A percentile compares a stretch with the other conserved stretches of the same genome.
These are phyloP conservation scores for Hypoxylon sp. DNA, from an alignment of 2,329 filamentous ascomycete genomes.

Conservation along the genomic window DNA sequence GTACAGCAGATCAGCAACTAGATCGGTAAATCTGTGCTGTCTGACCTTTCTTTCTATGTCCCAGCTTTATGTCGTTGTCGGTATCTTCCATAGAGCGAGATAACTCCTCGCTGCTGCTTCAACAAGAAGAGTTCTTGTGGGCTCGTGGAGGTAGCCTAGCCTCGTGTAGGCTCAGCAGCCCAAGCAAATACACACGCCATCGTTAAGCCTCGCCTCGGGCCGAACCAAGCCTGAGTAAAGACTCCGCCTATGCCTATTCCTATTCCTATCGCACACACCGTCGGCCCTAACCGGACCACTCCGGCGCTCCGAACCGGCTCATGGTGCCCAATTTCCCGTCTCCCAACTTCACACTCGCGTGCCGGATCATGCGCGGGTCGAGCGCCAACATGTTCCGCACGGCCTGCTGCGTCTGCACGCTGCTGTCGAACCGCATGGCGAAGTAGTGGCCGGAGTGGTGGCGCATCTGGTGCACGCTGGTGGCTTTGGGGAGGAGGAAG, in stretches of 20 bases:
- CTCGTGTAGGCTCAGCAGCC: background rate
- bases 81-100: background rate
- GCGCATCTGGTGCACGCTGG: slow-evolving; percentile 84
- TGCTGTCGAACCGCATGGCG: slow-evolving; percentile 94
- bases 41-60: background rate
- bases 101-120: background rate
- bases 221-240: background rate
- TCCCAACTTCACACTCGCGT: slow-evolving; percentile 89
- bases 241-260: background rate
- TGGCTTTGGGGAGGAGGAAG: slow-evolving; percentile 85
- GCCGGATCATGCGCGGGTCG: slow-evolving; percentile 91
- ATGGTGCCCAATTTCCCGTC: slow-evolving; percentile 69
- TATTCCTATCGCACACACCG: background rate
- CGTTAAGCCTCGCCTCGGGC: background rate
- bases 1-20: slow-evolving; percentile 19
- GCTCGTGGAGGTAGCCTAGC: background rate
- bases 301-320: slow-evolving; percentile 64
- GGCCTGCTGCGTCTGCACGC: slow-evolving; percentile 78
- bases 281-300: slow-evolving; percentile 58
- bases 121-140: background rate
- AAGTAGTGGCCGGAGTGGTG: slow-evolving; percentile 95
- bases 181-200: background rate
- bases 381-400: slow-evolving; percentile 82
- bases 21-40: slow-evolving; percentile 1
- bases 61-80: background rate